Evolutionary conservation across 148 eudicot genomes (phyloP).

Genomic region (Silene uniflora): DNA sequence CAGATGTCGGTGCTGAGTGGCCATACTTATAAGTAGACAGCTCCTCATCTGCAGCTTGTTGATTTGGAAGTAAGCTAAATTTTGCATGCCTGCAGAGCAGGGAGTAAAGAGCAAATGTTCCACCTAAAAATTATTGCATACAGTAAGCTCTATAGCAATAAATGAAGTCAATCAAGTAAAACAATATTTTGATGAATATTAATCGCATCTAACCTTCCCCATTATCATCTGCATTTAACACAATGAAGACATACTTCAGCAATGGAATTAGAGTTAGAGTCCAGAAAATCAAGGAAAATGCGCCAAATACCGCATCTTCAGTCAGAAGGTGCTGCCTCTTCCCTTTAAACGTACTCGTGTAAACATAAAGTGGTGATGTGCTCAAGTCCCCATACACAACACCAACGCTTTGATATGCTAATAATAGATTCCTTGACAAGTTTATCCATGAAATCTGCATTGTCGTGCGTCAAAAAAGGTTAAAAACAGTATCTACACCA

Average conservation of each 20-base stretch:
- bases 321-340: conserved; percentile 51
- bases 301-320: conserved; percentile 71
- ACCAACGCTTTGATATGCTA: conserved; percentile 94
- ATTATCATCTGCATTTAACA: conserved; percentile 79
- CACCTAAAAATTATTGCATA: conserved; percentile 47
- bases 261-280: conserved; percentile 79
- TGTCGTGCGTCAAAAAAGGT: conserved; percentile 9
- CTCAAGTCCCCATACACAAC: conserved; percentile 92
- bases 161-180: conserved; percentile 1
- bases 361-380: conserved; percentile 94
- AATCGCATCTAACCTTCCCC: conserved; percentile 69
- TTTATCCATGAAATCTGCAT: conserved; percentile 61
- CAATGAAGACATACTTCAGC: conserved; percentile 75
- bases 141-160: conserved; percentile 10
- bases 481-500: not conserved
- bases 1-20: conserved; percentile 34
- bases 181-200: not conserved
- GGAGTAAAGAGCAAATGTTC: conserved; percentile 94
- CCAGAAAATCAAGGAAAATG: conserved; percentile 87
- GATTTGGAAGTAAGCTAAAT: conserved; percentile 90
- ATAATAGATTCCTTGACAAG: conserved; percentile 50
- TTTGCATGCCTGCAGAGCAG: conserved; percentile 92
- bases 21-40: conserved; percentile 74
- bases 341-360: conserved; percentile 60
- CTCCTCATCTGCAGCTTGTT: conserved; percentile 98